Evolutionary conservation across 2,329 filamentous ascomycete species (phyloP), one percentile per base, ranked within the genome.

Genomic region (Botryotinia globosa): DNA sequence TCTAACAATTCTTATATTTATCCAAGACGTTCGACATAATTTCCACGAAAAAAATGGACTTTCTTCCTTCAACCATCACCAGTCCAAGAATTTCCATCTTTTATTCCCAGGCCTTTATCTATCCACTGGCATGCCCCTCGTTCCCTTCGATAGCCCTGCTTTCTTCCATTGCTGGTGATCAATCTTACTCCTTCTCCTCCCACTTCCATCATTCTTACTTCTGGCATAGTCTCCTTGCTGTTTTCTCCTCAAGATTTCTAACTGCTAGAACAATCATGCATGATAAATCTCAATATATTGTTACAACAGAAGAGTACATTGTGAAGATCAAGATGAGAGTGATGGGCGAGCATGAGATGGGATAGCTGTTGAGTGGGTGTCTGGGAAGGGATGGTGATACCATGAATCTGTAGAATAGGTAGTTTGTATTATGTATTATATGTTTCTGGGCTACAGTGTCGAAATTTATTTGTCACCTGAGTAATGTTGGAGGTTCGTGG

Each of bases 251-350:
- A 9, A 16, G 3, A 18, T 32, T 18, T 4, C 3, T 16, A 56
- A 18, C 9, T 1, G n/a, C 6, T 3, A 18, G 8, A 2, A 18
- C 2, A 56, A 56, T 18, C 6, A 56, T 18, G 14, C 3, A 1
- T 56, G 7, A n/a, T 29, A 18, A 29, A 56, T 18, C 16, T 16
- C 7, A 18, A 18, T 56, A n/a, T 3, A 29, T 16, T 8, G 7
- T 16, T 29, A 29, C n/a, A 56, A 29, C 51, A 56, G 25, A 32
- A 14, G n/a, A 8, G n/a, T 16, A 10, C 0, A 18, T 18, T 29
- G 14, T 29, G 3, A 56, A 29, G 1, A 29, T 18, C 6, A 29
- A 4, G 6, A 56, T 9, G 16, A 44, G 51, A 56, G 51, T 29
- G 14, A 32, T 56, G 51, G 51, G n/a, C 16, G 4, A 29, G 7